These are phyloP conservation scores for Camelina laxa DNA, from an alignment of 345 rosid genomes.

Conservation along the genomic window DNA sequence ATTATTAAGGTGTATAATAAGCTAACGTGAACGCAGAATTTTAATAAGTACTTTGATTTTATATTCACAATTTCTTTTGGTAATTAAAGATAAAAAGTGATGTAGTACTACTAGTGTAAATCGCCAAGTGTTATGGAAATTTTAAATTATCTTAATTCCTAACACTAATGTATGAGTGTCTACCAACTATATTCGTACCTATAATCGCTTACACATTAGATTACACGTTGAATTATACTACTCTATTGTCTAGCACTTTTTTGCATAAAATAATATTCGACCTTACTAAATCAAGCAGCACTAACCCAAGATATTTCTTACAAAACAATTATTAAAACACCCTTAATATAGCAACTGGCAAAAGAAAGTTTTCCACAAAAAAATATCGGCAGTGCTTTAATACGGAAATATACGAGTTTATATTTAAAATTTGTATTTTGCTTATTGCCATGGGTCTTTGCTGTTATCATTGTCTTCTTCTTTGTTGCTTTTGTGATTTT, in stretches of 20 bases:
- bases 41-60: not conserved
- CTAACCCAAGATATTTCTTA: slow-evolving; percentile 28
- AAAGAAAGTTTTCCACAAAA: slow-evolving; percentile 19
- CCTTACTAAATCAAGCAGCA: slow-evolving; percentile 40
- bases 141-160: too few relatives aligned
- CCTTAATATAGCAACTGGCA: slow-evolving; percentile 36
- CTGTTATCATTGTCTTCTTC: slow-evolving; percentile 1
- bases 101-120: not conserved
- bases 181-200: slow-evolving; percentile 13
- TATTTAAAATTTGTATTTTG: slow-evolving; percentile 1
- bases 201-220: slow-evolving; percentile 3
- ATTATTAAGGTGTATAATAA: not conserved
- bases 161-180: slow-evolving; percentile 9
- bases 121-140: not conserved
- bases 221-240: slow-evolving; percentile 15
- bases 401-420: slow-evolving; percentile 29
- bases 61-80: too few relatives aligned
- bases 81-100: not conserved
- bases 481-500: not conserved
- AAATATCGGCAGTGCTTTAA: slow-evolving; percentile 19
- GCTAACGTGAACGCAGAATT: not conserved
- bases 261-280: slow-evolving; percentile 28
- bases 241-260: slow-evolving; percentile 11
- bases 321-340: slow-evolving; percentile 26
- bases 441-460: slow-evolving; percentile 10